Evolutionary conservation across 148 eudicot genomes (phyloP), one percentile per base, ranked within the genome.

Genomic region (Rhododendron ferrugineum): DNA sequence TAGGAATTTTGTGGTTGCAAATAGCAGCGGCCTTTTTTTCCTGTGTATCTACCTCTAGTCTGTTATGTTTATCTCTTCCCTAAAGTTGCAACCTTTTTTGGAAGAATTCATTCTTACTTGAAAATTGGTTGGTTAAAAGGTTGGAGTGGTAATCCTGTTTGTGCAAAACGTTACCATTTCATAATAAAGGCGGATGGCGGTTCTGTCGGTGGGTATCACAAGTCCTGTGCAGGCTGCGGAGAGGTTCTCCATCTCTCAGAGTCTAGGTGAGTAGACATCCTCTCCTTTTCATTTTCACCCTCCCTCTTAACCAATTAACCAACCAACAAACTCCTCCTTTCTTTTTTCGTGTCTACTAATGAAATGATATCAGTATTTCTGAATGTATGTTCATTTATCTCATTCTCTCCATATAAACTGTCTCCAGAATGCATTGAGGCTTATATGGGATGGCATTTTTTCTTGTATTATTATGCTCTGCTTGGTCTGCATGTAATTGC

Each of bases 171-270:
- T 54, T 93, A 91, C 86, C 95, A 93, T 87, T 91, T 93, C 81
- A 93, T 93, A 83, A 85, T 93, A 47, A 91, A 90, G 85, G 91
- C 90, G 0, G 92, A 93, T 93, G 97, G 96, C 6, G 87, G 85
- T 72, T 93, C 99, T n/a, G 88, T 96, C 82, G 95, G 93, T 76
- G 94, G 97, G 82, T 88, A 88, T 80, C 88, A 87, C 81, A 96
- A 95, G 87, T 87, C 99, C 7, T 96, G 99, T 87, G 90, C 93
- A 9, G 90, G 90, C 36, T 96, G 99, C 78, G 95, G 95, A 49
- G 91, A 84, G 50, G 86, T 84, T 60, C 89, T 94, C 73, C 91
- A 93, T 83, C 85, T 94, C 81, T 86, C 94, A 26, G 99, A 96
- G 54, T 91, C 95, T 56, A 93, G 97, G 99, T 96, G 83, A 89